These are phyloP conservation scores for Pleurotus tuoliensis DNA, from an alignment of 768 basidiomycete species.

Conservation along the genomic window DNA sequence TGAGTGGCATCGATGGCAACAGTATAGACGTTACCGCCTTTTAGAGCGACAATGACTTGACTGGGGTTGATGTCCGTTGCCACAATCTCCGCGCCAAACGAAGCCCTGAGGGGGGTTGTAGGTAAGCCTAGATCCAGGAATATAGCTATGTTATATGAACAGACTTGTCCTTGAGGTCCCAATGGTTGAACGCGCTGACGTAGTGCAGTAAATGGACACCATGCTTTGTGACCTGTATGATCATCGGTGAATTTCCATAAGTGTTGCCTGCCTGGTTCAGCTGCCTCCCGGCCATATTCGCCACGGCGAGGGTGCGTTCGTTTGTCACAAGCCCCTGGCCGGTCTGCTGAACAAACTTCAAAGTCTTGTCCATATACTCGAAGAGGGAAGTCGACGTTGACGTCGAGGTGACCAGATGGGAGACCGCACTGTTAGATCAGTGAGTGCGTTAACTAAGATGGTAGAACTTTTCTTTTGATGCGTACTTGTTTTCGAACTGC, in stretches of 20 bases:
- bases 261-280: slow-evolving; percentile 21
- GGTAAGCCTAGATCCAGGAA: neutral
- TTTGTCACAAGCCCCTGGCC: slow-evolving; percentile 41
- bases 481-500: slow-evolving; percentile 47
- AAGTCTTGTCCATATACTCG: slow-evolving; percentile 42
- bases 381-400: slow-evolving; percentile 52
- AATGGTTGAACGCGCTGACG: slow-evolving; percentile 40
- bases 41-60: slow-evolving; percentile 61
- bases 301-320: slow-evolving; percentile 59
- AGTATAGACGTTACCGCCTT: slow-evolving; percentile 45
- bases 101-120: neutral
- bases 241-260: slow-evolving; percentile 46
- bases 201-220: slow-evolving; percentile 55
- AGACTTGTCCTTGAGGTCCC: slow-evolving; percentile 8
- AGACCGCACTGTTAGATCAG: slow-evolving; percentile 38
- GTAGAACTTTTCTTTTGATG: slow-evolving; percentile 2
- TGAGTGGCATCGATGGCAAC: slow-evolving; percentile 22
- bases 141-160: neutral
- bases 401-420: slow-evolving; percentile 60
- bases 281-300: slow-evolving; percentile 44
- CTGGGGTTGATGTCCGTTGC: slow-evolving; percentile 67
- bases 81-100: slow-evolving; percentile 45
- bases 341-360: slow-evolving; percentile 33
- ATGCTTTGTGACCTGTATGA: slow-evolving; percentile 70
- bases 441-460: neutral